phyloP scores from a whole-genome alignment of 2,329 filamentous ascomycete species.

The Fusarium udum region DNA sequence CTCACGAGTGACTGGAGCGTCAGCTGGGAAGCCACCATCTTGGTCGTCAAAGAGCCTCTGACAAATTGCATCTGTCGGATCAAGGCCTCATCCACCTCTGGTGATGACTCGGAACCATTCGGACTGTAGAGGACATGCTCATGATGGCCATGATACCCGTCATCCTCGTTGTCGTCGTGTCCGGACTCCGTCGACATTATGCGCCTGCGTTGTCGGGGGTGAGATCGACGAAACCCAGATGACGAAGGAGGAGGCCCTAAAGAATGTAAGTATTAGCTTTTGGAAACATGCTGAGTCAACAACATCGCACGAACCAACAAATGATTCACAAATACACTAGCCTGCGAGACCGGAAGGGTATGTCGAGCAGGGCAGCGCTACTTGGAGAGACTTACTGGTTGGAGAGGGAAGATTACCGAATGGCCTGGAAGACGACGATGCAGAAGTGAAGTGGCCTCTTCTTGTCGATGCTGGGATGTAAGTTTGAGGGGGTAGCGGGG shows the following conservation, averaged over 20 bases:
- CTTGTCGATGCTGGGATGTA: slow-evolving; percentile 27
- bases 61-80: slow-evolving; percentile 57
- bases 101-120: slow-evolving; percentile 9
- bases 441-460: slow-evolving; percentile 24
- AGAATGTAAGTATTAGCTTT: slow-evolving; percentile 12
- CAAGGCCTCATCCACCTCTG: slow-evolving; percentile 46
- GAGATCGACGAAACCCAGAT: slow-evolving; percentile 40
- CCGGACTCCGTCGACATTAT: slow-evolving; percentile 36
- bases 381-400: slow-evolving; percentile 30
- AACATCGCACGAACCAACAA: neutral
- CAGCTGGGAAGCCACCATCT: slow-evolving; percentile 58
- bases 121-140: slow-evolving; percentile 23
- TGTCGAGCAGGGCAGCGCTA: neutral
- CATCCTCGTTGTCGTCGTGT: slow-evolving; percentile 36
- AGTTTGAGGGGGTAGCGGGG: slow-evolving; percentile 30
- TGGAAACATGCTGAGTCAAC: neutral
- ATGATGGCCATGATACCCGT: slow-evolving; percentile 16
- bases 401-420: slow-evolving; percentile 35
- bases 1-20: slow-evolving; percentile 59
- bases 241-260: slow-evolving; percentile 37
- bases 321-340: slow-evolving; percentile 6
- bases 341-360: neutral
- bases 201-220: slow-evolving; percentile 44
- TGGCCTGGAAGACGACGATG: slow-evolving; percentile 27
- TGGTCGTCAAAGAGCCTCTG: slow-evolving; percentile 55